A percentile compares a stretch with the other conserved stretches of the same genome.
Conservation (phyloP, 441 rosid species). For the Populus tomentosa region DNA sequence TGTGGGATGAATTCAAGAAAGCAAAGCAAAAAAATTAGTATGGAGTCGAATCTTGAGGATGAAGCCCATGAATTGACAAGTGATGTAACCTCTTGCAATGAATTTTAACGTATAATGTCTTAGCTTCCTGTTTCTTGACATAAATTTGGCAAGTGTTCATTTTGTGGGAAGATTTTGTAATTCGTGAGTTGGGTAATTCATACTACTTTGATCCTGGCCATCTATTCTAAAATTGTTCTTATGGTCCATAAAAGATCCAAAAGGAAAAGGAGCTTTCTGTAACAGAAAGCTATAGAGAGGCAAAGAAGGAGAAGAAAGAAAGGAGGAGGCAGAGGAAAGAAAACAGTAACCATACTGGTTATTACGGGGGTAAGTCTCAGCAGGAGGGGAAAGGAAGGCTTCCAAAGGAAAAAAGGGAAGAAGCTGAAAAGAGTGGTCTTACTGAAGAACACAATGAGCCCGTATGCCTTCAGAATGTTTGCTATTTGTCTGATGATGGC, state of each 20-base stretch:
- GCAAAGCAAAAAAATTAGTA: not conserved
- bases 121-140: not conserved
- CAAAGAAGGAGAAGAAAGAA: conserved; percentile 25
- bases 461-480: conserved; percentile 8
- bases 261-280: conserved; percentile 31
- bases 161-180: conserved; percentile 5
- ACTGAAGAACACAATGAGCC: conserved; percentile 67
- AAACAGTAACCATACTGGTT: conserved; percentile 6
- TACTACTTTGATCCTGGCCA: not conserved
- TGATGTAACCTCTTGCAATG: not conserved
- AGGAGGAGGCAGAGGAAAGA: conserved; percentile 21
- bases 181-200: conserved; percentile 29
- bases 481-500: conserved; percentile 55
- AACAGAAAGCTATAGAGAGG: conserved; percentile 27
- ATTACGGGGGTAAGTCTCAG: not conserved
- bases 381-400: not conserved
- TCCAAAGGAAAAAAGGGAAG: conserved; percentile 21
- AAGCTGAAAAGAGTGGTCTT: conserved; percentile 48
- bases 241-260: conserved; percentile 64
- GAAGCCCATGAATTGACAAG: not conserved
- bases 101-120: not conserved
- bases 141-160: not conserved
- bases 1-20: not conserved
- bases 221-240: conserved; percentile 51
- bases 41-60: too few species aligned